Base-by-base conservation (phyloP, 179 eudicot species). In the Silene noctiflora region DNA sequence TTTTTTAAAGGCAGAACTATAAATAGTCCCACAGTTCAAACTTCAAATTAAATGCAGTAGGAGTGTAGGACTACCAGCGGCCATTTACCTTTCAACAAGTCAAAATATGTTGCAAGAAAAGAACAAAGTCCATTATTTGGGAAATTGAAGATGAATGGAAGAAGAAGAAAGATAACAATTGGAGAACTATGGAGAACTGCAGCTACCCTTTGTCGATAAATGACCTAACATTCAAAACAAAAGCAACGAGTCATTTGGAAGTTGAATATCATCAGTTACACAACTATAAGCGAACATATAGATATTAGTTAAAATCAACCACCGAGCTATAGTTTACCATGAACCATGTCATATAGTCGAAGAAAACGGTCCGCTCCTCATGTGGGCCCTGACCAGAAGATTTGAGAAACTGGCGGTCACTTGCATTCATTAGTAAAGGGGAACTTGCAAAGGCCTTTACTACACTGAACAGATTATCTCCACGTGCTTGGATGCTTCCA, bases 401-500 rank as follows among this genome's bases (percentile, higher is more conserved):
- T 80, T 81, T 71, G 73, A 83, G 76, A 79, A 81, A 76, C 76
- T 83, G 83, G 67, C 90, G 84, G 76, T 91, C 91, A 77, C 70
- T 75, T 24, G 96, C 87, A 83, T 85, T 90, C 77, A 69, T 80
- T 69, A 95, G 67, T 76, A 84, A 77, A 72, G 95, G 84, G 42
- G 97, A 93, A 77, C 78, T 83, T 61, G 97, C 82, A 75, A 95
- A 91, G 81, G 93, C 96, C 91, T 88, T 89, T 76, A 91, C 81
- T 48, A 93, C 20, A 77, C 91, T 85, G 74, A 84, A 86, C 70
- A 95, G 81, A 86, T 95, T 95, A 27, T 95, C 97, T 75, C 99
- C 99, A 66, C 99, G 97, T 56, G 98, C 97, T 84, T 95, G 99
- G 73, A 95, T 86, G 85, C 98, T 95, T 86, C 99, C 99, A 24